phyloP scores from a whole-genome alignment of 352 stramenopile species.

The Phytophthora boehmeriae region DNA sequence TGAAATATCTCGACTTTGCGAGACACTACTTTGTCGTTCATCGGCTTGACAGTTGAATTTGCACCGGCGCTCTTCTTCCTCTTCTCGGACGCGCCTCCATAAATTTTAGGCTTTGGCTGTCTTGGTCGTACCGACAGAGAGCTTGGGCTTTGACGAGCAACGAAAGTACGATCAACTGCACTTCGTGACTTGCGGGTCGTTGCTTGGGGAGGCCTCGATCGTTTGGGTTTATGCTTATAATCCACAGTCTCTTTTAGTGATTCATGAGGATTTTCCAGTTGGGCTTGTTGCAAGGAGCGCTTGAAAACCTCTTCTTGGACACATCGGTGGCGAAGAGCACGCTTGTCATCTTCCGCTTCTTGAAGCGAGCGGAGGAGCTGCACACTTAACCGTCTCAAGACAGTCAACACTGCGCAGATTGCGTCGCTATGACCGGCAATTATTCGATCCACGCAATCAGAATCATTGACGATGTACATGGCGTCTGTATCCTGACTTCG shows the following conservation, averaged over 20 bases:
- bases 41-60: neutral
- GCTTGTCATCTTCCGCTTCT: slow-evolving; percentile 2
- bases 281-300: slow-evolving; percentile 7
- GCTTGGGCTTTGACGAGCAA: neutral
- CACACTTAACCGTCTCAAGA: slow-evolving; percentile 46
- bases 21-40: slow-evolving; percentile 2
- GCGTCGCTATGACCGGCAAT: slow-evolving; percentile 36
- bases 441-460: slow-evolving; percentile 41
- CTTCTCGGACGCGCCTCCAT: slow-evolving; percentile 3
- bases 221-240: slow-evolving; percentile 14
- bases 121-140: neutral
- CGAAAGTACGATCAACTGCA: neutral
- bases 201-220: neutral
- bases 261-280: neutral
- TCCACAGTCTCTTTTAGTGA: neutral
- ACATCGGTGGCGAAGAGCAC: neutral
- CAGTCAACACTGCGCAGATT: slow-evolving; percentile 52
- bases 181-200: neutral
- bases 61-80: slow-evolving; percentile 10
- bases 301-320: slow-evolving; percentile 19
- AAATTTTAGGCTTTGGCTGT: slow-evolving; percentile 4
- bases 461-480: slow-evolving; percentile 57
- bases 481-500: slow-evolving; percentile 46
- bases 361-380: slow-evolving; percentile 2
- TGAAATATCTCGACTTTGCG: slow-evolving; percentile 11